Conservation (phyloP, 1,139 yeast genomes). For the Protomyces macrosporus region DNA sequence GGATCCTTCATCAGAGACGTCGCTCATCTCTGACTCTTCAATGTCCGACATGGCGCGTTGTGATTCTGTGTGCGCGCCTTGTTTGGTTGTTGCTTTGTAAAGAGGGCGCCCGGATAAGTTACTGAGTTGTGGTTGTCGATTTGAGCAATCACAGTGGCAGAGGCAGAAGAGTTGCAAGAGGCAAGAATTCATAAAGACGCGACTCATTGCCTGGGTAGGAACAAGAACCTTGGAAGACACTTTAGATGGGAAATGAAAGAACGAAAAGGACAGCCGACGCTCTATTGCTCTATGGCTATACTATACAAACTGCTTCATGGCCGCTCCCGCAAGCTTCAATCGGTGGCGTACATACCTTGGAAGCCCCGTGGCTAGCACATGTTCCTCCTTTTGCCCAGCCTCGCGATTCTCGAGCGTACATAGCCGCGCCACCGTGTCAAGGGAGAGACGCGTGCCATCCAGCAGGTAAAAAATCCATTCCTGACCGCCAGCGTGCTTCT, state of each 20-base stretch:
- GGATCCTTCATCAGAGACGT: background rate
- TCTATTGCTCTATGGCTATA: background rate
- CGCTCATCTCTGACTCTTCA: background rate
- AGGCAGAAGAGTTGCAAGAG: too few relatives aligned
- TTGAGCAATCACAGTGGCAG: background rate
- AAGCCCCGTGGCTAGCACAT: constrained; percentile 3
- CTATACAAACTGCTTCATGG: constrained; percentile 16
- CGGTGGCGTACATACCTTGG: constrained; percentile 13
- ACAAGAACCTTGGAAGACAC: too few relatives aligned
- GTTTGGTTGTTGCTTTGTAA: background rate
- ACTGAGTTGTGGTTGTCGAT: background rate
- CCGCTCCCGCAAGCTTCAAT: constrained; percentile 5
- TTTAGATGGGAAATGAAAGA: background rate
- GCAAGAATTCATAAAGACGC: too few relatives aligned
- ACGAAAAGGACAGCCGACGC: too few relatives aligned
- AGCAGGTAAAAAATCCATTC: constrained; percentile 14
- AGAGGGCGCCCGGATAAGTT: background rate
- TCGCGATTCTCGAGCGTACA: background rate
- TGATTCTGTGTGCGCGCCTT: background rate
- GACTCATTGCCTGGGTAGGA: too few relatives aligned
- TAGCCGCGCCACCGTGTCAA: background rate
- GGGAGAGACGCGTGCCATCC: constrained; percentile 7
- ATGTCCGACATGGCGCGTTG: background rate
- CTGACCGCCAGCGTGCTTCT: background rate
- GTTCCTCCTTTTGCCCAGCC: background rate